Percentiles rank a stretch among this genome's conserved stretches.
These are phyloP conservation scores for Physcia stellaris DNA, from an alignment of 495 filamentous ascomycete species.

Conservation along the genomic window DNA sequence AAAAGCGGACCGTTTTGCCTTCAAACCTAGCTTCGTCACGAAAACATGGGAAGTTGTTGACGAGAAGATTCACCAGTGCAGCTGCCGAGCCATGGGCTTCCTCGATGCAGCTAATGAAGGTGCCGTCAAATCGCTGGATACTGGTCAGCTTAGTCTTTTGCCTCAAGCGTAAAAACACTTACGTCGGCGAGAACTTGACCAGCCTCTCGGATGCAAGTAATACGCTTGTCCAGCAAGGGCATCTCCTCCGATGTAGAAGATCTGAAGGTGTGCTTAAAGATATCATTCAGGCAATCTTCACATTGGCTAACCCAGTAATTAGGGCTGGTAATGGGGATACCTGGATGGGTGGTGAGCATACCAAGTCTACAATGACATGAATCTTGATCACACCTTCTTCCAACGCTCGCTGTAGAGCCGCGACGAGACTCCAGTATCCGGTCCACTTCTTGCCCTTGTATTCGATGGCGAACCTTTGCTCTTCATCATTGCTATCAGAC, in stretches of 20 bases:
- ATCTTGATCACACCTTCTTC: conserved; percentile 83
- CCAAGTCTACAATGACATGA: too few relatives aligned
- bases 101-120: conserved; percentile 58
- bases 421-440: conserved; percentile 91
- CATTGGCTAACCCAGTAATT: conserved; percentile 74
- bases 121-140: conserved; percentile 61
- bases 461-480: conserved; percentile 60
- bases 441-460: conserved; percentile 76
- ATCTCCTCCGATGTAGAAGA: conserved; percentile 79
- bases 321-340: conserved; percentile 77
- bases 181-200: conserved; percentile 75
- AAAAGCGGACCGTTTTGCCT: conserved; percentile 59
- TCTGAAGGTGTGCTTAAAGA: conserved; percentile 66
- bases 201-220: conserved; percentile 71
- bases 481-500: conserved; percentile 49
- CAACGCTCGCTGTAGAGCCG: conserved; percentile 68
- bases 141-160: conserved; percentile 5
- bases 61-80: conserved; percentile 67
- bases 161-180: conserved; percentile 18
- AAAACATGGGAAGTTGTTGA: conserved; percentile 72
- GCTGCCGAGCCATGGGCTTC: conserved; percentile 69
- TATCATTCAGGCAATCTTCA: conserved; percentile 60
- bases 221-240: conserved; percentile 65
- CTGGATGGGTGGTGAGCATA: conserved; percentile 34
- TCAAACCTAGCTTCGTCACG: conserved; percentile 65